These are phyloP conservation scores for Suhomyces sp. DNA, from an alignment of 805 yeast genomes.

Conservation along the genomic window DNA sequence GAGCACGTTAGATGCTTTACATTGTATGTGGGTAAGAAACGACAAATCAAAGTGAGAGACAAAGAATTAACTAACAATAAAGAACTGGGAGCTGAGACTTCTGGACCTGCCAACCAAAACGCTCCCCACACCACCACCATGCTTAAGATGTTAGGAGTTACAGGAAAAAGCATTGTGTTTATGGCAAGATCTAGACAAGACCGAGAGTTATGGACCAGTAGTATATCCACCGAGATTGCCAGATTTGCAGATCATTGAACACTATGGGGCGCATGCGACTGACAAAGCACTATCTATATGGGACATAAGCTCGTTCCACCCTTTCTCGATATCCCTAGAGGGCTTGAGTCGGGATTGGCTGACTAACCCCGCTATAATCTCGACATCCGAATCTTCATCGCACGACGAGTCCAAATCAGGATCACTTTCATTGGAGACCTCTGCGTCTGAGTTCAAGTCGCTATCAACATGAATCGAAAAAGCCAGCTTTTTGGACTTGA, in stretches of 20 bases:
- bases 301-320: slow-evolving; percentile 15
- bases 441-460: neutral
- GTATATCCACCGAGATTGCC: slow-evolving; percentile 44
- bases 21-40: slow-evolving; percentile 74
- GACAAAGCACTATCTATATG: slow-evolving; percentile 17
- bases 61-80: neutral
- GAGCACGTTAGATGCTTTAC: slow-evolving; percentile 77
- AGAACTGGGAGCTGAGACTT: neutral
- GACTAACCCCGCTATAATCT: slow-evolving; percentile 15
- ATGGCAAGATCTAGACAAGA: slow-evolving; percentile 81
- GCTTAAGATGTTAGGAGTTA: slow-evolving; percentile 57
- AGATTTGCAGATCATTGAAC: slow-evolving; percentile 23
- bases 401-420: neutral
- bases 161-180: slow-evolving; percentile 69
- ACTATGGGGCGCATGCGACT: neutral
- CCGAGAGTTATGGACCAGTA: slow-evolving; percentile 75
- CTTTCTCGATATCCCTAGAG: neutral
- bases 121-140: slow-evolving; percentile 46
- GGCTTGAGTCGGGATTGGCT: neutral
- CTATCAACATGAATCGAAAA: neutral
- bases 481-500: neutral
- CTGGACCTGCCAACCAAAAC: slow-evolving; percentile 9
- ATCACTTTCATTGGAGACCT: neutral
- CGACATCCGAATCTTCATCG: slow-evolving; percentile 21
- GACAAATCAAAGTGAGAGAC: slow-evolving; percentile 31